Evolutionary conservation across 768 basidiomycete species (phyloP).

Genomic region (Lactarius quietus): DNA sequence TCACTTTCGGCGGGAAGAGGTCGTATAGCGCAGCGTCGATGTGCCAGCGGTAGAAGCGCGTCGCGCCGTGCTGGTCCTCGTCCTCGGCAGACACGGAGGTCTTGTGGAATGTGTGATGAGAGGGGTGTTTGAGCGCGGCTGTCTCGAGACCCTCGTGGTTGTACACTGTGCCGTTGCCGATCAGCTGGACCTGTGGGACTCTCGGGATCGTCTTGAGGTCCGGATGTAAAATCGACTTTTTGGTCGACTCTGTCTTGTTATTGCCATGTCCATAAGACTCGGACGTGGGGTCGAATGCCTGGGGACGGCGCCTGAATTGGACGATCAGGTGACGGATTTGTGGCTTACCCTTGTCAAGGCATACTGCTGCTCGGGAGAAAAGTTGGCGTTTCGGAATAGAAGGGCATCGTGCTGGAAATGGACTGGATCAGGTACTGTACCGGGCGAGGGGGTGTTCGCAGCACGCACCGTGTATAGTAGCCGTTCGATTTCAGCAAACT

Average conservation of each 20-base stretch:
- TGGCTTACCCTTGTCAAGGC: conserved; percentile 75
- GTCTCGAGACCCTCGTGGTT: conserved; percentile 73
- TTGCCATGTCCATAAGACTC: conserved; percentile 83
- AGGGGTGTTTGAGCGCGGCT: conserved; percentile 79
- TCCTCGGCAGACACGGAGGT: conserved; percentile 65
- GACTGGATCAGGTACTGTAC: neutral
- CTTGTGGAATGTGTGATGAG: conserved; percentile 82
- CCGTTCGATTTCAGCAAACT: conserved; percentile 64
- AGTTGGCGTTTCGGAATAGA: conserved; percentile 63
- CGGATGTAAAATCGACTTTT: conserved; percentile 81
- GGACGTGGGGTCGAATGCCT: conserved; percentile 73
- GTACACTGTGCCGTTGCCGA: conserved; percentile 78
- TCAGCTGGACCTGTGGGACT: conserved; percentile 84
- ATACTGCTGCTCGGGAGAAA: conserved; percentile 83
- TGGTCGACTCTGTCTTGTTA: conserved; percentile 72
- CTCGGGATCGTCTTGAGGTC: conserved; percentile 86
- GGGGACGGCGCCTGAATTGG: no score
- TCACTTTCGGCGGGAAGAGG: conserved; percentile 73
- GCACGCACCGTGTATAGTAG: conserved; percentile 75
- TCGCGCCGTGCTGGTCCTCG: conserved; percentile 59
- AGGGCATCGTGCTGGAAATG: conserved; percentile 59
- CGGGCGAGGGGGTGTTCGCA: no score
- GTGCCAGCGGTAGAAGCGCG: conserved; percentile 87
- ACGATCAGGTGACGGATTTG: neutral
- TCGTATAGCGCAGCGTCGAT: conserved; percentile 84